These are phyloP conservation scores for Takashimella tepidaria DNA, from an alignment of 1,284 basidiomycete genomes.

Conservation along the genomic window DNA sequence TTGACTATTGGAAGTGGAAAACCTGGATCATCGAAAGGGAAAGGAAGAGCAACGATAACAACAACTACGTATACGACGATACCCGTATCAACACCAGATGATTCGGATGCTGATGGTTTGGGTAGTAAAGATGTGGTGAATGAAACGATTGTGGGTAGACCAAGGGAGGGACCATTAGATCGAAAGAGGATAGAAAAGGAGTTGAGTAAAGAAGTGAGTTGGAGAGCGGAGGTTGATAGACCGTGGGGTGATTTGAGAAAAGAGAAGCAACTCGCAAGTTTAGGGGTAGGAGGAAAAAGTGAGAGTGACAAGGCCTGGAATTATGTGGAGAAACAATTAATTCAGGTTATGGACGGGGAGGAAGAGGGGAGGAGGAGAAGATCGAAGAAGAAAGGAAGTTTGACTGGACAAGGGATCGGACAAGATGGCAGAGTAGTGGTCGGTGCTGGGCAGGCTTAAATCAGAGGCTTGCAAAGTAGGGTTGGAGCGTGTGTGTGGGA, in stretches of 20 bases:
- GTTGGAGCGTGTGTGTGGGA: background rate
- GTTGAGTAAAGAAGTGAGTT: conserved; percentile 21
- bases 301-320: conserved; percentile 11
- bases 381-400: conserved; percentile 20
- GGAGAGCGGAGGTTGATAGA: conserved; percentile 32
- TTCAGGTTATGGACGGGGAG: conserved; percentile 10
- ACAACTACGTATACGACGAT: conserved; percentile 29
- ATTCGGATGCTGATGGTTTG: background rate
- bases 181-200: conserved; percentile 26
- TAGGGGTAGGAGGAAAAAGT: conserved; percentile 9
- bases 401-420: conserved; percentile 23
- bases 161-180: conserved; percentile 31
- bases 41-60: conserved; percentile 30
- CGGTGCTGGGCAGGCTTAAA: conserved; percentile 23
- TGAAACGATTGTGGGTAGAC: conserved; percentile 26
- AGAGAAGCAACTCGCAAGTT: conserved; percentile 19
- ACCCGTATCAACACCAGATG: background rate
- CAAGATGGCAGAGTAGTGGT: conserved; percentile 33
- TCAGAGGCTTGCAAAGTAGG: background rate
- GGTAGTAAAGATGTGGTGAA: conserved; percentile 1
- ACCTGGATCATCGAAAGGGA: conserved; percentile 20
- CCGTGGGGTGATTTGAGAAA: conserved; percentile 39
- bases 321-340: conserved; percentile 7
- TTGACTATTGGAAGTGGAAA: conserved; percentile 16
- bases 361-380: conserved; percentile 25